Evolutionary conservation across 306 rosid genomes (phyloP).

Genomic region (Aeschynomene evenia): DNA sequence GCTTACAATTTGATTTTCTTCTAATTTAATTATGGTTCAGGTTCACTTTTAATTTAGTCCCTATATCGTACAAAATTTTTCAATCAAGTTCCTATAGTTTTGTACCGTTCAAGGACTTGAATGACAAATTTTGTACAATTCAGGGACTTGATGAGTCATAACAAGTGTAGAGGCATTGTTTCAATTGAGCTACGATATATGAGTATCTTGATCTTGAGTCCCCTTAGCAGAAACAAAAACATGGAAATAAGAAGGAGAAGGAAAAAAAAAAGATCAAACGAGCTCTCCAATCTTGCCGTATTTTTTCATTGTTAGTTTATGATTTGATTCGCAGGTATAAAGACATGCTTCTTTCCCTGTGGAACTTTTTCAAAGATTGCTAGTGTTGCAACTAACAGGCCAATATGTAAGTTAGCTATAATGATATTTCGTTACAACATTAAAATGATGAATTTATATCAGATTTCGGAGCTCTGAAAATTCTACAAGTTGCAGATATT

Average conservation of each 20-base stretch:
- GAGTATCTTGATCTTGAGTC: neutral
- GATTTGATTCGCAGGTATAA: conserved; percentile 60
- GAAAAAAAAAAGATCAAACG: neutral
- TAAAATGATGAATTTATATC: neutral
- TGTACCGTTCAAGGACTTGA: too few species aligned
- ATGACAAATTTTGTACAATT: too few species aligned
- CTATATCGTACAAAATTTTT: too few species aligned
- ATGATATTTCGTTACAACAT: neutral
- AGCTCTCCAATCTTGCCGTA: neutral
- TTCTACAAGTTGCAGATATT: neutral
- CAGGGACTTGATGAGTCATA: conserved; percentile 12
- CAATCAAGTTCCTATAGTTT: too few species aligned
- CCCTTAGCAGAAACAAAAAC: neutral
- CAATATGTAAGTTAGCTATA: conserved; percentile 68
- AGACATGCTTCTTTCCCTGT: conserved; percentile 87
- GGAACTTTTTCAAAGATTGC: conserved; percentile 91
- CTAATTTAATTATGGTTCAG: conserved; percentile 4
- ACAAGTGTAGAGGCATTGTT: conserved; percentile 15
- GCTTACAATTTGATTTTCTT: conserved; percentile 5
- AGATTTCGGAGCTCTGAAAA: neutral
- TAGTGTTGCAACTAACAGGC: conserved; percentile 76
- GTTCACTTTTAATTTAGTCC: conserved; percentile 3
- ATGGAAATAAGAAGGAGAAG: neutral
- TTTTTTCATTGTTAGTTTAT: conserved; percentile 15
- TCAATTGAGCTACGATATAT: neutral